phyloP scores from a whole-genome alignment of 2,329 filamentous ascomycete genomes.

The Elsinoe perseae region DNA sequence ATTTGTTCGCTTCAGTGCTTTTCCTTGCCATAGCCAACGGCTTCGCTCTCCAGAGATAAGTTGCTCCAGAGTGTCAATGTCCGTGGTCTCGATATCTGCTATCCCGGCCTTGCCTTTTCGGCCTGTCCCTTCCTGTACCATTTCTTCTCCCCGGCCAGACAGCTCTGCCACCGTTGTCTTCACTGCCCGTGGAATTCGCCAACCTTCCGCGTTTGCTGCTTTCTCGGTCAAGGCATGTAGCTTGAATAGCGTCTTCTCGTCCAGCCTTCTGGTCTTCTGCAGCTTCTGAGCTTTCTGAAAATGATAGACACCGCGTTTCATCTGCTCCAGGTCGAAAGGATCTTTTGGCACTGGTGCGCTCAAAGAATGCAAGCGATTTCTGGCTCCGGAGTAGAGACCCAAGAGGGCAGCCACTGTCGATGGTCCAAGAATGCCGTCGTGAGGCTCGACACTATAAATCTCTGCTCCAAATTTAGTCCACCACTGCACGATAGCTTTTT shows the following conservation, averaged over 20 bases:
- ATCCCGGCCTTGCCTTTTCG: slow-evolving; percentile 78
- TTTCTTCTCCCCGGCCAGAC: slow-evolving; percentile 85
- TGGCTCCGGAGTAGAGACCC: slow-evolving; percentile 79
- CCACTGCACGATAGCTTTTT: slow-evolving; percentile 85
- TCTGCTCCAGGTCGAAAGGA: slow-evolving; percentile 74
- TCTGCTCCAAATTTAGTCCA: slow-evolving; percentile 91
- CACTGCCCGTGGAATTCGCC: slow-evolving; percentile 86
- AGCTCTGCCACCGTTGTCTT: slow-evolving; percentile 93
- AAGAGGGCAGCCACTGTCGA: slow-evolving; percentile 83
- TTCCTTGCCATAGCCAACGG: slow-evolving; percentile 94
- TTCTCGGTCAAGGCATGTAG: slow-evolving; percentile 82
- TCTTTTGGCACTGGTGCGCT: slow-evolving; percentile 83
- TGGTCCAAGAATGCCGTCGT: slow-evolving; percentile 84
- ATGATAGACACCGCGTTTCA: slow-evolving; percentile 74
- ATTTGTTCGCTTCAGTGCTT: slow-evolving; percentile 57
- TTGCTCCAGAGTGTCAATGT: slow-evolving; percentile 75
- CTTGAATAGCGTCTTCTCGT: slow-evolving; percentile 72
- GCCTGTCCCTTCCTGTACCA: slow-evolving; percentile 91
- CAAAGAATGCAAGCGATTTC: slow-evolving; percentile 78
- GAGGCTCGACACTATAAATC: slow-evolving; percentile 85
- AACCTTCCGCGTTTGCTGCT: slow-evolving; percentile 78
- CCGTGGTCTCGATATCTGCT: slow-evolving; percentile 83
- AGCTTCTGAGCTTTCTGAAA: slow-evolving; percentile 89
- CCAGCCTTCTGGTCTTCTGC: slow-evolving; percentile 66
- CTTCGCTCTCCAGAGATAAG: slow-evolving; percentile 72